Conservation (phyloP, 768 basidiomycete genomes). For the Roridomyces roridus region DNA sequence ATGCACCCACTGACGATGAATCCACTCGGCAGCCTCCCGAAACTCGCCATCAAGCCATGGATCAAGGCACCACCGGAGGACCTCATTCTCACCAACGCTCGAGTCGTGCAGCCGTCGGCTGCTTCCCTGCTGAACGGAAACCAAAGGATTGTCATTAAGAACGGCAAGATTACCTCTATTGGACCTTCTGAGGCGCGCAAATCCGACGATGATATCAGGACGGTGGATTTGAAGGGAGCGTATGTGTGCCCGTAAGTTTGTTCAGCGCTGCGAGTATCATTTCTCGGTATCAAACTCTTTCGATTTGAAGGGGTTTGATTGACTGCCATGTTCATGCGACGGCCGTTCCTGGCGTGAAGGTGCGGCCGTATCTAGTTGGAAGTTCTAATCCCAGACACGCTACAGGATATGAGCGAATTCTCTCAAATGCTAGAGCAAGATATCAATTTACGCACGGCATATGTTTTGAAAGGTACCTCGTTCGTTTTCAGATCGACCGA, state of each 20-base stretch:
- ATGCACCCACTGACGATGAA: too few relatives aligned
- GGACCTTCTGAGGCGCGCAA: constrained; percentile 6
- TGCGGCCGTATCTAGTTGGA: background rate
- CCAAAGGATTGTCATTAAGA: constrained; percentile 33
- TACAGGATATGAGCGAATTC: constrained; percentile 41
- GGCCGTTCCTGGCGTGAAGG: constrained; percentile 44
- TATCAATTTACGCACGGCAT: constrained; percentile 42
- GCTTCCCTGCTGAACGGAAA: constrained; percentile 30
- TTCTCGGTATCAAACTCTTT: background rate
- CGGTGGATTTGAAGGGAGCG: constrained; percentile 40
- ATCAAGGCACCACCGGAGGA: constrained; percentile 25
- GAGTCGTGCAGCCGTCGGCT: constrained; percentile 38
- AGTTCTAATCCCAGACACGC: background rate
- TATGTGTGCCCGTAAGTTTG: constrained; percentile 43
- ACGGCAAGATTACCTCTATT: constrained; percentile 36
- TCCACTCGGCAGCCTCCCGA: constrained; percentile 27
- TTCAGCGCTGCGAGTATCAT: background rate
- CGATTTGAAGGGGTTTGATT: constrained; percentile 39
- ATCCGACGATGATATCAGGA: constrained; percentile 1
- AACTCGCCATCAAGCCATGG: constrained; percentile 45
- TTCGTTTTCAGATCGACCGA: background rate
- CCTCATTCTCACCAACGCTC: constrained; percentile 38
- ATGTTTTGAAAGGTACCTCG: constrained; percentile 37
- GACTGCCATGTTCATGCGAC: constrained; percentile 52
- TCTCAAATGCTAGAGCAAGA: constrained; percentile 36